phyloP scores from a whole-genome alignment of 2,329 filamentous ascomycete species.

The Nannizziopsis barbatae region DNA sequence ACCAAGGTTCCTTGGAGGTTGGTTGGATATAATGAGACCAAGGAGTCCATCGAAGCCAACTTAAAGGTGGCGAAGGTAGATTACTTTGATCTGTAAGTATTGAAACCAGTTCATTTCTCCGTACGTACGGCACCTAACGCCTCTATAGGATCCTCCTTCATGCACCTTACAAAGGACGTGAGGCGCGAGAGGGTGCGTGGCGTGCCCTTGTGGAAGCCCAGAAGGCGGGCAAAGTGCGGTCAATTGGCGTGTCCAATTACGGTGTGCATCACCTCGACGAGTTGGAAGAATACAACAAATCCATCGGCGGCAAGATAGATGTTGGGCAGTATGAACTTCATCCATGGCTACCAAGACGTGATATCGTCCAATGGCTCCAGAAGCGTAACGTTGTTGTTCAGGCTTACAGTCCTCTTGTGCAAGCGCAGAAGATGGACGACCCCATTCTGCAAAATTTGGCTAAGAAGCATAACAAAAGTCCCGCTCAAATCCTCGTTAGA shows the following conservation, averaged over 20 bases:
- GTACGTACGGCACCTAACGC: neutral
- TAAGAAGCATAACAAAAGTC: constrained; percentile 48
- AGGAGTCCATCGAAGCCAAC: constrained; percentile 52
- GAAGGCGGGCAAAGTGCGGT: constrained; percentile 30
- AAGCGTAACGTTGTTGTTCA: constrained; percentile 53
- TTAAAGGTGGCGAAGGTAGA: constrained; percentile 51
- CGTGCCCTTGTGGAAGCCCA: constrained; percentile 28
- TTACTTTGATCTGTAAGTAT: constrained; percentile 53
- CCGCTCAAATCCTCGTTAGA: constrained; percentile 48
- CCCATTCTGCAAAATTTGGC: constrained; percentile 41
- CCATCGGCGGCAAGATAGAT: constrained; percentile 54
- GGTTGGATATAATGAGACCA: constrained; percentile 54
- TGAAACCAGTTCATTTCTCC: neutral
- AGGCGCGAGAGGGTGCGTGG: constrained; percentile 31
- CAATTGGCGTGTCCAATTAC: constrained; percentile 34
- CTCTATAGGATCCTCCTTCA: constrained; percentile 29
- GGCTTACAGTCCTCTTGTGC: constrained; percentile 41
- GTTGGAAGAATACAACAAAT: constrained; percentile 31
- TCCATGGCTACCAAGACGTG: constrained; percentile 70
- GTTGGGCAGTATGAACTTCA: constrained; percentile 87
- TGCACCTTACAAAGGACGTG: constrained; percentile 30
- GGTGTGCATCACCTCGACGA: constrained; percentile 33
- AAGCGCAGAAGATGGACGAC: constrained; percentile 42
- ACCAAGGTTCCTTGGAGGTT: constrained; percentile 45
- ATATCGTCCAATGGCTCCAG: constrained; percentile 68